Base-by-base conservation (phyloP, 2,329 filamentous ascomycete species). In the Colletotrichum sp. region DNA sequence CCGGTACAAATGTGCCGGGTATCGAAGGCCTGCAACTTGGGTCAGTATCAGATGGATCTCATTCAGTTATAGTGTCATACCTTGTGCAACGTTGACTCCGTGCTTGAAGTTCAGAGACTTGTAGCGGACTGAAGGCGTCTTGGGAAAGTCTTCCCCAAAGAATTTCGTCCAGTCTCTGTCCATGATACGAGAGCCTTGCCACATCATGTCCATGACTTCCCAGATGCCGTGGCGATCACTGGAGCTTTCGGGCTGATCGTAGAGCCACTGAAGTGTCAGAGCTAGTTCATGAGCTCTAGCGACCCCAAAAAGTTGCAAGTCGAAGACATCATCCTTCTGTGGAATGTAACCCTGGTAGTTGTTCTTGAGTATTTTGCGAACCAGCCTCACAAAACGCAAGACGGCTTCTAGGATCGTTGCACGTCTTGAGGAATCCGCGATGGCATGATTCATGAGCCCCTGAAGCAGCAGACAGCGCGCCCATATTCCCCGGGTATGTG, bases 361-460 rank as follows among this genome's bases (percentile, higher is more conserved):
- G 72, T 91, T 81, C 71, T 84, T 82, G 22, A 93, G 84, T 90
- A 93, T 93, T 36, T 80, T 81, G 77, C 92, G 85, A 79, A 88
- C 87, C 5, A 92, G 81, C 6, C 82, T 79, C 48, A 89, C 81
- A 78, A 90, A 92, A 28, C 82, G 83, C 76, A 90, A 85, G 82
- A 92, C 86, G 0, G 89, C 84, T 68, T 86, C 81, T 2, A 92
- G 81, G 44, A 91, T 87, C 52, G 83, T 83, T 5, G 84, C 81
- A 3, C 84, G 83, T 75, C 87, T 83, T 3, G 81, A 81, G 16
- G 83, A 77, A 55, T 91, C 87, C 4, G 88, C 90, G 76, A 91
- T 88, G 6, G 86, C 86, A 28, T 89, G 84, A 78, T 88, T 87
- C 78, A 71, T 55, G n/a, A 65, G 44, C 2, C 89, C 90, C 12